phyloP scores from a whole-genome alignment of 2,329 filamentous ascomycete species.

The Exophiala sp. region DNA sequence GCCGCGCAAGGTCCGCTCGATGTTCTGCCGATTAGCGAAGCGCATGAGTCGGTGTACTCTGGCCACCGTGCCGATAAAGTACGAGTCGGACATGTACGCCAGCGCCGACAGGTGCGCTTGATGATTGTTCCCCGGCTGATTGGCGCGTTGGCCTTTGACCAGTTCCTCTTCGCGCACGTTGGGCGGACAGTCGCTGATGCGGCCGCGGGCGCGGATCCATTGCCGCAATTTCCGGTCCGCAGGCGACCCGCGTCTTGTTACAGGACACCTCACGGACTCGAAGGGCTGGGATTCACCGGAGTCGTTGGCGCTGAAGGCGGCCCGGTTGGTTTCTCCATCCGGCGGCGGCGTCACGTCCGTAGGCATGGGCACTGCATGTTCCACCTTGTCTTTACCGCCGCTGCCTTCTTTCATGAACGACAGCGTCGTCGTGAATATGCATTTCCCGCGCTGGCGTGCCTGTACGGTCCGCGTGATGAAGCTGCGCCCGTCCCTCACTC shows the following conservation, averaged over 20 bases:
- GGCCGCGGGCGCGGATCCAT: constrained; percentile 37
- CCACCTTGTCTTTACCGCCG: constrained; percentile 49
- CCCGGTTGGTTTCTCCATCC: constrained; percentile 14
- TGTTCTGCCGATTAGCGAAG: constrained; percentile 51
- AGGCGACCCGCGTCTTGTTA: constrained; percentile 37
- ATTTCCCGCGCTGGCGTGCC: constrained; percentile 76
- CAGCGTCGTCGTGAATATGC: constrained; percentile 93
- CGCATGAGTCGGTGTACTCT: constrained; percentile 76
- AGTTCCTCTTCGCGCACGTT: constrained; percentile 26
- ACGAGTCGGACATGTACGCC: constrained; percentile 87
- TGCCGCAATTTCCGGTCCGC: constrained; percentile 63
- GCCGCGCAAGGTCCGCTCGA: constrained; percentile 36
- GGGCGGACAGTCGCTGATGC: constrained; percentile 28
- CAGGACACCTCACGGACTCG: constrained; percentile 45
- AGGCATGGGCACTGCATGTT: constrained; percentile 62
- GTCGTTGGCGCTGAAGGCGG: constrained; percentile 3
- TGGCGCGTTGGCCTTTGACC: constrained; percentile 8
- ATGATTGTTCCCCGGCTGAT: constrained; percentile 26
- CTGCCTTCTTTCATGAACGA: constrained; percentile 70
- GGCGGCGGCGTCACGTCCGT: constrained; percentile 35
- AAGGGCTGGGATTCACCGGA: constrained; percentile 26
- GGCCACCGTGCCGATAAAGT: constrained; percentile 84
- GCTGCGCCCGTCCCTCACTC: constrained; percentile 80
- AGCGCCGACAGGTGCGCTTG: constrained; percentile 60
- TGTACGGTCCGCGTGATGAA: constrained; percentile 95